Evolutionary conservation across 1,139 yeast genomes (phyloP), one percentile per base, ranked within the genome.

Genomic region (Geotrichum aggregatum): DNA sequence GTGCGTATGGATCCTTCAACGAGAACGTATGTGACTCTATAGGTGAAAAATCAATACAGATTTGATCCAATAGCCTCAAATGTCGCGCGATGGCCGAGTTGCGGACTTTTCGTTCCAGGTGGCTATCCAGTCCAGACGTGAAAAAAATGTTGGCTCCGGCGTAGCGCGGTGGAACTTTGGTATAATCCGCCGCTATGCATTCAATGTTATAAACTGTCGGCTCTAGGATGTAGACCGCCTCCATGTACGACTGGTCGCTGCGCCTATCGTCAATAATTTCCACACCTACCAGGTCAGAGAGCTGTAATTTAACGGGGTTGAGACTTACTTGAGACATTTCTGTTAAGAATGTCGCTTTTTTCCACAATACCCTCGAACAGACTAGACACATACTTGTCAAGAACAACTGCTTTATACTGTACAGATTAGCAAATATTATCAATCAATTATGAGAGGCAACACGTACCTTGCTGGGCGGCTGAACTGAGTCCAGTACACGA

Each of bases 161-260:
- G 64, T 83, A 84, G 48, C 85, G 72, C n/a, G 76, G 68, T 0
- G 85, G 84, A 7, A 67, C 63, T 21, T 72, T 70, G 1, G 76
- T 68, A 59, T 77, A 83, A 63, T 84, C 91, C 0, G 83, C 76
- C 43, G 76, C 66, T 26, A 84, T 69, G 64, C 89, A 83, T 52
- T 78, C 79, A 47, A 82, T 68, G 13, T 79, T 74, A 63, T 74
- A 81, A 35, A 65, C 63, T 1, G 77, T 66, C 0, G 88, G 85
- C 47, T 78, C 78, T 19, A 83, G 61, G 19, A 84, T 66, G 63
- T 84, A 84, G 1, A 84, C 66, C 2, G 83, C 88, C 58, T 79
- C 86, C 48, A 79, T 75, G 35, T 74, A 74, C 13, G 68, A 68
- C 64, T 76, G 82, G 10, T 76, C 71, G 50, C 70, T 75, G 49